Evolutionary conservation across 2,329 filamentous ascomycete genomes (phyloP), one percentile per base, ranked within the genome.

Genomic region (Alternaria sp.): DNA sequence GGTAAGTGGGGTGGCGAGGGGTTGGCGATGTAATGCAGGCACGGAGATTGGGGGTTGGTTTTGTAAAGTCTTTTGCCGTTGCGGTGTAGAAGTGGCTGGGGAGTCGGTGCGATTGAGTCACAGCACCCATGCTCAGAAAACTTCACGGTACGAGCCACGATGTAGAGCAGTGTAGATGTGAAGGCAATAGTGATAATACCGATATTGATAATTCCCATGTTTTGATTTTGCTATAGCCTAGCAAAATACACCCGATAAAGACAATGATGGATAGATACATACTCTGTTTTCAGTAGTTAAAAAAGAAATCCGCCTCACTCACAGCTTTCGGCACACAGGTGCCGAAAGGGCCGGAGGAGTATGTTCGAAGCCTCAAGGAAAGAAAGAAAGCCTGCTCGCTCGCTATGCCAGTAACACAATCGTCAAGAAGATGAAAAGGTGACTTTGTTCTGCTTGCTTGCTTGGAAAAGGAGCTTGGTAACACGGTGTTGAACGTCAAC

Each of bases 361-460:
- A 60, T 55, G 57, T 56, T 56, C 30, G 45, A 60, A 60, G 61
- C 57, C 57, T 55, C 26, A 55, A 51, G 25, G 46, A 61, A 61
- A 67, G 56, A 46, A 60, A 58, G 63, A 66, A 61, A 54, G 49
- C 49, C 55, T 47, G 60, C 60, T 66, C 62, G 49, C 61, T 77
- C 77, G 77, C 77, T 78, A 79, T 78, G 76, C 76, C 76, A 74
- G 66, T 77, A 78, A 78, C 75, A 79, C 74, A 78, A 75, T 77
- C 73, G 57, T 76, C 61, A 75, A 67, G 72, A 72, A 68, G 61
- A 23, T 47, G 21, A 55, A 51, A 62, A 65, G 61, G 57, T n/a
- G 20, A 54, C 62, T 63, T 49, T 63, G 37, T 41, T 41, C 37
- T 6, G 37, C 37, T 63, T 58, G 43, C 33, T 49, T 59, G 33